These are phyloP conservation scores for Ceratobasidium sp. DNA, from an alignment of 1,284 basidiomycete species.

Conservation along the genomic window DNA sequence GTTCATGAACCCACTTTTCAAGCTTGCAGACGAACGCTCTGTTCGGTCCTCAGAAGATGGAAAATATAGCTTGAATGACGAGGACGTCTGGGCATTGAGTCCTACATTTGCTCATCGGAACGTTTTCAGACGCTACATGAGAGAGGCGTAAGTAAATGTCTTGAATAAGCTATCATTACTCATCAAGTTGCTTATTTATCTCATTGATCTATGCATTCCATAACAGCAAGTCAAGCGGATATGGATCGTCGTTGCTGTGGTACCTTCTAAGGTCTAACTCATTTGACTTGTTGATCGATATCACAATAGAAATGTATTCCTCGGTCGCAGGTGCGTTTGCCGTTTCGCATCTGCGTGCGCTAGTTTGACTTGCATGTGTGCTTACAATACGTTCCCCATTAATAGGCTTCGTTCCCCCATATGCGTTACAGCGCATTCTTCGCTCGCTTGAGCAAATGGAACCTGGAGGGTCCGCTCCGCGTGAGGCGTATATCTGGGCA, in stretches of 20 bases:
- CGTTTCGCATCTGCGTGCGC: too few species aligned
- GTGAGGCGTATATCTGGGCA: slow-evolving; percentile 48
- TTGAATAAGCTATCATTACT: neutral
- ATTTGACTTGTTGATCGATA: slow-evolving; percentile 72
- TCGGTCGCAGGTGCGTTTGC: slow-evolving; percentile 56
- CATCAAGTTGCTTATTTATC: neutral
- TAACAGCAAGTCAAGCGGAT: slow-evolving; percentile 52
- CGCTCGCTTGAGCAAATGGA: slow-evolving; percentile 46
- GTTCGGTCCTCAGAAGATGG: slow-evolving; percentile 45
- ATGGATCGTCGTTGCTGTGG: slow-evolving; percentile 61
- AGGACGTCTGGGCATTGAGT: slow-evolving; percentile 69
- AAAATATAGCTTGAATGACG: slow-evolving; percentile 67
- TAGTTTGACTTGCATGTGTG: neutral
- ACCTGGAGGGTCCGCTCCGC: slow-evolving; percentile 6
- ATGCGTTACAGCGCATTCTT: slow-evolving; percentile 48
- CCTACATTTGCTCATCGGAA: slow-evolving; percentile 62
- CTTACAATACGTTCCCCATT: neutral
- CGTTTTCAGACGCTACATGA: slow-evolving; percentile 70
- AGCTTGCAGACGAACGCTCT: slow-evolving; percentile 54
- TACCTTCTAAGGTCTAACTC: slow-evolving; percentile 77
- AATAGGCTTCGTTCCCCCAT: slow-evolving; percentile 58
- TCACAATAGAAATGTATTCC: slow-evolving; percentile 68
- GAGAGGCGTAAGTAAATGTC: slow-evolving; percentile 33
- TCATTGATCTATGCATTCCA: neutral
- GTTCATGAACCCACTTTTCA: slow-evolving; percentile 77